Conservation (phyloP, 2,329 filamentous ascomycete genomes). For the Huntiella bhutanensis region DNA sequence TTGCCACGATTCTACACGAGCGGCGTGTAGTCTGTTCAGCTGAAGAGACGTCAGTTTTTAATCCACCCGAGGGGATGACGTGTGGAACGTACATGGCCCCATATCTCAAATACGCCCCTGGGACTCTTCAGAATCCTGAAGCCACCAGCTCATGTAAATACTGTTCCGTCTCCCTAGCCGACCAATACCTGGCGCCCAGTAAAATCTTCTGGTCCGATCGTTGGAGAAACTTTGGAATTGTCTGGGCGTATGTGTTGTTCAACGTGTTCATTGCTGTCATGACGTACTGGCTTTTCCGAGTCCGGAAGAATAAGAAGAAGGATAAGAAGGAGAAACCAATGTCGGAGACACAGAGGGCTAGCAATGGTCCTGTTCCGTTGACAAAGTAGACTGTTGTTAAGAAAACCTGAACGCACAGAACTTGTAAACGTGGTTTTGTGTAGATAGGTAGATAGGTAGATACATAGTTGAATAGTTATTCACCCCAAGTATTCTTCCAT, state of each 20-base stretch:
- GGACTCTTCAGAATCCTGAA: conserved; percentile 42
- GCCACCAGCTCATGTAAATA: conserved; percentile 42
- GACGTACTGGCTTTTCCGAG: conserved; percentile 44
- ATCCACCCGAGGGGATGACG: conserved; percentile 40
- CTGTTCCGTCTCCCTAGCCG: conserved; percentile 43
- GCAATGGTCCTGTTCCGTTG: too few species aligned
- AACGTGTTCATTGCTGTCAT: conserved; percentile 39
- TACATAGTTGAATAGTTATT: neutral
- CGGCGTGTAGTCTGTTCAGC: conserved; percentile 31
- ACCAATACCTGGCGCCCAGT: conserved; percentile 34
- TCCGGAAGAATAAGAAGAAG: conserved; percentile 18
- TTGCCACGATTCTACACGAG: conserved; percentile 43
- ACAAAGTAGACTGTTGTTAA: neutral
- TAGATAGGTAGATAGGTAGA: too few species aligned
- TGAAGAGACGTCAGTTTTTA: conserved; percentile 43
- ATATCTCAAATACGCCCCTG: conserved; percentile 31
- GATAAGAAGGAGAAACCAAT: neutral
- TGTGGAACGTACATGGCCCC: conserved; percentile 44
- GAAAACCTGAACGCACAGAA: neutral
- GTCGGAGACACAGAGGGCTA: neutral
- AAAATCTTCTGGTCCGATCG: conserved; percentile 31
- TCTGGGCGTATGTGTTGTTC: conserved; percentile 48
- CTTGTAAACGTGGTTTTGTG: too few species aligned
- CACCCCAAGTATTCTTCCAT: conserved; percentile 46
- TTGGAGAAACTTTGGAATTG: conserved; percentile 53